Evolutionary conservation across 441 rosid species (phyloP).

Genomic region (Monsonia emarginata): DNA sequence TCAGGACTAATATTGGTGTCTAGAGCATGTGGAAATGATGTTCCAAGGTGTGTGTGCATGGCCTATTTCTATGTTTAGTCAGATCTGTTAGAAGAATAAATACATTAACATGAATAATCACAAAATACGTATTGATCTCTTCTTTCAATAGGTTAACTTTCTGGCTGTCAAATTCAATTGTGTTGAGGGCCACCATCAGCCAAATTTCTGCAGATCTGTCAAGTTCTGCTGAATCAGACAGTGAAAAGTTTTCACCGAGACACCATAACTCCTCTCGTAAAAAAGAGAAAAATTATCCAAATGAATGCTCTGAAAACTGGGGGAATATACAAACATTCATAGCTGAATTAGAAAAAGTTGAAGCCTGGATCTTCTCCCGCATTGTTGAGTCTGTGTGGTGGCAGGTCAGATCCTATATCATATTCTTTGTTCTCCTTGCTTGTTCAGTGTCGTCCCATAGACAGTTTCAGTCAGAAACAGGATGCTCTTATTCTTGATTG

Average conservation of each 20-base stretch:
- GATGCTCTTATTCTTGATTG: background rate
- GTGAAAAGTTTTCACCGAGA: slow-evolving; percentile 20
- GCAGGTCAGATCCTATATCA: slow-evolving; percentile 49
- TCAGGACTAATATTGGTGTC: slow-evolving; percentile 73
- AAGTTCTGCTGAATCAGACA: slow-evolving; percentile 21
- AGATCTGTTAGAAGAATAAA: too few relatives aligned
- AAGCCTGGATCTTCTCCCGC: slow-evolving; percentile 90
- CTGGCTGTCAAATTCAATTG: slow-evolving; percentile 83
- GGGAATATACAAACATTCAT: slow-evolving; percentile 47
- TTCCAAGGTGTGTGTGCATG: slow-evolving; percentile 61
- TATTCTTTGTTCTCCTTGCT: background rate
- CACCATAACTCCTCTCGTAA: slow-evolving; percentile 44
- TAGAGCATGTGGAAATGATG: slow-evolving; percentile 93
- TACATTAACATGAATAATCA: too few relatives aligned
- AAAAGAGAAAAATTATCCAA: slow-evolving; percentile 19
- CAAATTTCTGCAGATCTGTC: slow-evolving; percentile 29
- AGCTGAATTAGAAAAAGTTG: slow-evolving; percentile 65
- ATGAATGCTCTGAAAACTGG: slow-evolving; percentile 37
- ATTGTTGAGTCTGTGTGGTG: slow-evolving; percentile 92
- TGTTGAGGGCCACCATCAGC: slow-evolving; percentile 59
- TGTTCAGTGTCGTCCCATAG: background rate
- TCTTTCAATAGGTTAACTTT: slow-evolving; percentile 55
- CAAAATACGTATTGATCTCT: slow-evolving; percentile 2
- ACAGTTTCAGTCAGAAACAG: background rate
- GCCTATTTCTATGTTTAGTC: background rate